phyloP scores from a whole-genome alignment of 768 basidiomycete species.

The Leccinum imitatum region DNA sequence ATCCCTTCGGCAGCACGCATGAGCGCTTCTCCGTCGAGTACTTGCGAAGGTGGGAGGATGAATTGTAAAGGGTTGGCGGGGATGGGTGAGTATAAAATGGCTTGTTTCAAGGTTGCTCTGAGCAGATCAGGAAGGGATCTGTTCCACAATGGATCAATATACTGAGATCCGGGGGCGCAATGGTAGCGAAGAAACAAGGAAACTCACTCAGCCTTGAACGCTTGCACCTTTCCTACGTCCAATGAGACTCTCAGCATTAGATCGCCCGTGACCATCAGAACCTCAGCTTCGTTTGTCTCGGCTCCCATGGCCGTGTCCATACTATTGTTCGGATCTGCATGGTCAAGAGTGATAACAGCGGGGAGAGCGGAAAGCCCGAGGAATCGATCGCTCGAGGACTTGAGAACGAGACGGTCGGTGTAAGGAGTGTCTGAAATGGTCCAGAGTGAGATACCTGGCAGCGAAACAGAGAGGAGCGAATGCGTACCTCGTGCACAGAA shows the following conservation, averaged over 20 bases:
- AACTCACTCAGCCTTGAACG: slow-evolving; percentile 64
- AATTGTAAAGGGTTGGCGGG: slow-evolving; percentile 79
- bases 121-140: slow-evolving; percentile 63
- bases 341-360: slow-evolving; percentile 20
- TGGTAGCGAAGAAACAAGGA: not conserved
- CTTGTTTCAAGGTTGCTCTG: slow-evolving; percentile 80
- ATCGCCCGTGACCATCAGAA: slow-evolving; percentile 53
- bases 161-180: not conserved
- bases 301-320: slow-evolving; percentile 12
- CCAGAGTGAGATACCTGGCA: not conserved
- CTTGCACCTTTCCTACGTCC: slow-evolving; percentile 58
- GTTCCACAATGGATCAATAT: slow-evolving; percentile 38
- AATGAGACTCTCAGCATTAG: slow-evolving; percentile 67
- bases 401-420: slow-evolving; percentile 70
- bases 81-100: slow-evolving; percentile 73
- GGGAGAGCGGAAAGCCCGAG: slow-evolving; percentile 62
- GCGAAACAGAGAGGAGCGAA: not conserved
- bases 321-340: slow-evolving; percentile 14
- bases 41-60: slow-evolving; percentile 64
- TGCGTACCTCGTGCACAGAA: slow-evolving; percentile 62
- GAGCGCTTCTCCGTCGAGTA: slow-evolving; percentile 73
- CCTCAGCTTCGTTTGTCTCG: slow-evolving; percentile 15
- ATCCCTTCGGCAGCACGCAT: slow-evolving; percentile 80
- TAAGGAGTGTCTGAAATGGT: slow-evolving; percentile 58
- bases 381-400: slow-evolving; percentile 65